These are phyloP conservation scores for Rutidosis leptorrhynchoides DNA, from an alignment of 129 eudicot genomes.

Conservation along the genomic window DNA sequence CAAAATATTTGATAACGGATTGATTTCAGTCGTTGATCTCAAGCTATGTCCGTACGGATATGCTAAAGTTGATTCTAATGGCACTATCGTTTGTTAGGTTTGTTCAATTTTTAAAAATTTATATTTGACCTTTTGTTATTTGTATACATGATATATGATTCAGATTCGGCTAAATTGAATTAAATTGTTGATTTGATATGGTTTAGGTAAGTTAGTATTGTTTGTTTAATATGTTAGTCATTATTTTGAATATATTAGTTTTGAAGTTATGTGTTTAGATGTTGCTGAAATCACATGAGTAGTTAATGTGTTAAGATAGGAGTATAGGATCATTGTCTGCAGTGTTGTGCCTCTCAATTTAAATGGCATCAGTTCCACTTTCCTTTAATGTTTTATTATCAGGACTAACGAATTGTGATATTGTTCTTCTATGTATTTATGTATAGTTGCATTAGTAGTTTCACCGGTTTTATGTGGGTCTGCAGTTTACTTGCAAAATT, in stretches of 20 bases:
- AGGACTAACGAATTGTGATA: too few relatives aligned
- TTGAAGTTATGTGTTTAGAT: too few relatives aligned
- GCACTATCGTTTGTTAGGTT: slow-evolving; percentile 74
- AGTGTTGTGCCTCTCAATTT: too few relatives aligned
- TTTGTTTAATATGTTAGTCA: background rate
- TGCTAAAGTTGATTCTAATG: slow-evolving; percentile 45
- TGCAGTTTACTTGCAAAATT: too few relatives aligned
- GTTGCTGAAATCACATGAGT: too few relatives aligned
- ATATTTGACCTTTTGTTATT: background rate
- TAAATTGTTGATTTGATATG: background rate
- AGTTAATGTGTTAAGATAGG: too few relatives aligned
- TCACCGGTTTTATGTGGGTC: too few relatives aligned
- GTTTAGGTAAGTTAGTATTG: background rate
- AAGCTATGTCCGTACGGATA: slow-evolving; percentile 76
- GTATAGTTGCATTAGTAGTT: too few relatives aligned
- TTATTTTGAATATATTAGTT: background rate
- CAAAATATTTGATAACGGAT: slow-evolving; percentile 51
- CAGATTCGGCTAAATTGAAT: background rate
- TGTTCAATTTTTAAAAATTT: background rate
- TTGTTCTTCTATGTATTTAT: too few relatives aligned
- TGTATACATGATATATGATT: slow-evolving; percentile 1
- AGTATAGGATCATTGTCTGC: too few relatives aligned
- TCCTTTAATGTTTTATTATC: too few relatives aligned
- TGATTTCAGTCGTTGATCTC: slow-evolving; percentile 46
- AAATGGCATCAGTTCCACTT: too few relatives aligned